These are phyloP conservation scores for Linaria vulgaris DNA, from an alignment of 257 asterid species.

Conservation along the genomic window DNA sequence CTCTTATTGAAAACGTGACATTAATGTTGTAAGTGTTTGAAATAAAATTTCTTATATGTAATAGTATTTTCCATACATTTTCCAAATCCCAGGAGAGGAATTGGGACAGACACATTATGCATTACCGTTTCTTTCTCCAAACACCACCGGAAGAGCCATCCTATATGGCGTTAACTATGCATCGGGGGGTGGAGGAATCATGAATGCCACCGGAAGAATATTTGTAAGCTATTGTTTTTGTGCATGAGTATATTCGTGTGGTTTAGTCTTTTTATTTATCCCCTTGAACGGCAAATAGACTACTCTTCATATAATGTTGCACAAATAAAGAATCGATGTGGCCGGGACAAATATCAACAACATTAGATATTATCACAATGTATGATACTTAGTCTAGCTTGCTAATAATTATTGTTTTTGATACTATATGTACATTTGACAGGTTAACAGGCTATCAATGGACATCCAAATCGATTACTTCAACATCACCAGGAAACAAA, in stretches of 20 bases:
- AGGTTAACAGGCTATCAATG: constrained; percentile 93
- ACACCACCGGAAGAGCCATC: constrained; percentile 66
- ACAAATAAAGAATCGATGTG: too few relatives aligned
- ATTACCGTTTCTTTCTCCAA: constrained; percentile 81
- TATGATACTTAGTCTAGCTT: neutral
- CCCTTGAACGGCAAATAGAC: too few relatives aligned
- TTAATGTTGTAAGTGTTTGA: too few relatives aligned
- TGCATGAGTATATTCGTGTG: too few relatives aligned
- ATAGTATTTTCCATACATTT: neutral
- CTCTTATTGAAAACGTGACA: too few relatives aligned
- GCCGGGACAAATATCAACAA: too few relatives aligned
- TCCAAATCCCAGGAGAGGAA: constrained; percentile 56
- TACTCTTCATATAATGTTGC: too few relatives aligned
- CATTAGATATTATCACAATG: too few relatives aligned
- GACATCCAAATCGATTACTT: constrained; percentile 91
- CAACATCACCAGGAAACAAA: constrained; percentile 73
- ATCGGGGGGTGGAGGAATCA: constrained; percentile 93
- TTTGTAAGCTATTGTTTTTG: constrained; percentile 49
- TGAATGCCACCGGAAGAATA: constrained; percentile 81
- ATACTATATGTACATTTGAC: constrained; percentile 15
- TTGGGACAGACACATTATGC: constrained; percentile 74
- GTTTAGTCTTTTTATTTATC: too few relatives aligned
- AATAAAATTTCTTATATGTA: too few relatives aligned
- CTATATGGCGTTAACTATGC: constrained; percentile 87
- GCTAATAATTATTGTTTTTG: too few relatives aligned